Evolutionary conservation across 2,329 filamentous ascomycete species (phyloP).

Genomic region (Acephala macrosclerotiorum): DNA sequence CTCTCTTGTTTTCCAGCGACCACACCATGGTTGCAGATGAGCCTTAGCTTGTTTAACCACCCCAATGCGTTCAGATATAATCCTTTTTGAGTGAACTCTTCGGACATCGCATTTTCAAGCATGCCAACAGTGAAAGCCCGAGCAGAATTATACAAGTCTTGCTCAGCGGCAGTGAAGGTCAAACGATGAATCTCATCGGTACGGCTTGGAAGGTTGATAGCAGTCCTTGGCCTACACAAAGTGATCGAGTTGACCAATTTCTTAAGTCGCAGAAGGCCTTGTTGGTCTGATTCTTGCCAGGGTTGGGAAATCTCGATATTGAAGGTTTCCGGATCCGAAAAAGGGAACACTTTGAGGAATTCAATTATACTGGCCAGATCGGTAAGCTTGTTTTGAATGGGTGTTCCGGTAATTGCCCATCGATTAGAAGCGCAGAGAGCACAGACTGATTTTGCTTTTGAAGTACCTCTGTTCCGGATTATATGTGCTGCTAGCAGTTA

Average conservation of each 20-base stretch:
- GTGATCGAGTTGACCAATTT: conserved; percentile 48
- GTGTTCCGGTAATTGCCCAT: conserved; percentile 58
- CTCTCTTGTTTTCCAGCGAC: conserved; percentile 47
- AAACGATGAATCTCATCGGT: conserved; percentile 46
- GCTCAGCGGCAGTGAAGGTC: conserved; percentile 47
- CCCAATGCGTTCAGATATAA: conserved; percentile 52
- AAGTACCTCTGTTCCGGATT: neutral
- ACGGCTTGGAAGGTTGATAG: conserved; percentile 49
- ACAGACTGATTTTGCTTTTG: conserved; percentile 48
- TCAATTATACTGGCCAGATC: conserved; percentile 52
- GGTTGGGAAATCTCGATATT: conserved; percentile 10
- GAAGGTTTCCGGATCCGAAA: conserved; percentile 47
- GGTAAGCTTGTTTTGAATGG: conserved; percentile 53
- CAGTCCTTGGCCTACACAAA: conserved; percentile 49
- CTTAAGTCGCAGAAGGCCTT: conserved; percentile 35
- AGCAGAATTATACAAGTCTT: conserved; percentile 46
- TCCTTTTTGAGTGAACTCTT: conserved; percentile 18
- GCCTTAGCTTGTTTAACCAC: conserved; percentile 52
- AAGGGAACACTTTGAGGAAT: conserved; percentile 53
- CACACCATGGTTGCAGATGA: conserved; percentile 55
- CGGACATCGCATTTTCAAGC: conserved; percentile 47
- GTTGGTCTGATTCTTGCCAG: neutral
- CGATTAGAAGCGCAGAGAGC: conserved; percentile 46
- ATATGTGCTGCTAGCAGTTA: conserved; percentile 6
- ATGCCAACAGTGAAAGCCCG: conserved; percentile 39